Percentiles rank a stretch among this genome's conserved stretches.
phyloP scores from a whole-genome alignment of 345 rosid species.

The Bruguiera sexangula region DNA sequence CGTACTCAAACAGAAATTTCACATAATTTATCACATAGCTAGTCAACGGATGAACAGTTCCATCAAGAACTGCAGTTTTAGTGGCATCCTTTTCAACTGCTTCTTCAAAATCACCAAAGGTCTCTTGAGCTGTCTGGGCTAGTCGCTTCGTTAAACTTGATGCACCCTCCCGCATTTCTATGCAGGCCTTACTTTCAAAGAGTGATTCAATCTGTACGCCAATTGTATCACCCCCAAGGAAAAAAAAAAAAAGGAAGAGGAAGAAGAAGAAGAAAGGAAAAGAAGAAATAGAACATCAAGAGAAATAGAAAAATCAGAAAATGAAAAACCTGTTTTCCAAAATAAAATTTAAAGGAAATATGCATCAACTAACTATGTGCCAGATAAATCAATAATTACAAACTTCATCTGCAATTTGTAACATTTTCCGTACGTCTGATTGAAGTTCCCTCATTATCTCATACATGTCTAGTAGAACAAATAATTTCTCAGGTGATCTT shows the following conservation, averaged over 20 bases:
- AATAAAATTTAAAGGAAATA: not conserved
- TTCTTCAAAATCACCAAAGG: conserved; percentile 94
- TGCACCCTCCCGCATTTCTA: conserved; percentile 81
- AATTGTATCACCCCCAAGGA: not conserved
- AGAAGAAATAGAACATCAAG: not conserved
- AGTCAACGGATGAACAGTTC: conserved; percentile 96
- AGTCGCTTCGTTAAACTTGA: conserved; percentile 67
- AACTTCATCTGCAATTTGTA: not conserved
- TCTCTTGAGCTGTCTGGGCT: conserved; percentile 91
- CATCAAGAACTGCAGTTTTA: conserved; percentile 88
- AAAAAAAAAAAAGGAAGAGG: too few relatives aligned
- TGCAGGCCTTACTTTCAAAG: conserved; percentile 63
- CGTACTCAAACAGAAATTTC: conserved; percentile 94
- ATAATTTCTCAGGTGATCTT: conserved; percentile 92
- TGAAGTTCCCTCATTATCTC: conserved; percentile 97
- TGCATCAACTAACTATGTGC: not conserved
- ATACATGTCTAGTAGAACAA: conserved; percentile 92
- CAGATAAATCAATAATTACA: conserved; percentile 5
- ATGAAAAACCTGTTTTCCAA: not conserved
- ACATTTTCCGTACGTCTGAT: conserved; percentile 55
- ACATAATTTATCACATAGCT: conserved; percentile 97
- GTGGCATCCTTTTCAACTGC: conserved; percentile 98
- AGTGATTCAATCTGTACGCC: conserved; percentile 51
- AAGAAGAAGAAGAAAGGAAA: not conserved
- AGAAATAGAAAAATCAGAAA: too few relatives aligned